Evolutionary conservation across 257 asterid species (phyloP).

Genomic region (Forsythia suspensa): DNA sequence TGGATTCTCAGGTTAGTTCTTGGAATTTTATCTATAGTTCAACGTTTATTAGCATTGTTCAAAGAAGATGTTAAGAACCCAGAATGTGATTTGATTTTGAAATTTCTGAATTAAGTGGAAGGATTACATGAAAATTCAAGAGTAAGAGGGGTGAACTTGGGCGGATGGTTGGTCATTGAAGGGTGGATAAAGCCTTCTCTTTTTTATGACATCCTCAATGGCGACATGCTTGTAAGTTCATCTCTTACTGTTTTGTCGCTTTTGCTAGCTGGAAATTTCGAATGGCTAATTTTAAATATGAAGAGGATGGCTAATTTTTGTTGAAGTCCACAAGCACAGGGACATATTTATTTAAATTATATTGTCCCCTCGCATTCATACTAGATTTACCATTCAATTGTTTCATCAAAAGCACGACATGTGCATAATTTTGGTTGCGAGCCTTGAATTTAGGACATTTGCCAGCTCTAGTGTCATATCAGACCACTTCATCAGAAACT

Average conservation of each 20-base stretch:
- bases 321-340: not conserved
- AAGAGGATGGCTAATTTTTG: not conserved
- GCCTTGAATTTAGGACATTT: not conserved
- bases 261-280: not conserved
- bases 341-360: not conserved
- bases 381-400: not conserved
- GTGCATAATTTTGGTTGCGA: not conserved
- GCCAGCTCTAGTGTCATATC: not conserved
- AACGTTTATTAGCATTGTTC: not conserved
- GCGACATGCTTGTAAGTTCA: constrained; percentile 72
- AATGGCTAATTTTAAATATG: not conserved
- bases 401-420: not conserved
- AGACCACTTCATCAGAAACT: not conserved
- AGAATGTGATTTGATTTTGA: not conserved
- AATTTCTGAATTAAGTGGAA: constrained; percentile 45
- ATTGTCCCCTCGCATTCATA: not conserved
- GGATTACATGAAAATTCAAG: constrained; percentile 54
- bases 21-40: constrained; percentile 12
- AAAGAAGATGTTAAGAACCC: not conserved
- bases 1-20: constrained; percentile 58
- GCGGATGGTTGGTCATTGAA: constrained; percentile 87
- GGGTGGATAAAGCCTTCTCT: constrained; percentile 91
- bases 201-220: constrained; percentile 65
- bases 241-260: not conserved
- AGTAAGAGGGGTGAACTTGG: constrained; percentile 83